Conservation (phyloP, 1,139 yeast genomes). For the Saccharomyces hybrid region DNA sequence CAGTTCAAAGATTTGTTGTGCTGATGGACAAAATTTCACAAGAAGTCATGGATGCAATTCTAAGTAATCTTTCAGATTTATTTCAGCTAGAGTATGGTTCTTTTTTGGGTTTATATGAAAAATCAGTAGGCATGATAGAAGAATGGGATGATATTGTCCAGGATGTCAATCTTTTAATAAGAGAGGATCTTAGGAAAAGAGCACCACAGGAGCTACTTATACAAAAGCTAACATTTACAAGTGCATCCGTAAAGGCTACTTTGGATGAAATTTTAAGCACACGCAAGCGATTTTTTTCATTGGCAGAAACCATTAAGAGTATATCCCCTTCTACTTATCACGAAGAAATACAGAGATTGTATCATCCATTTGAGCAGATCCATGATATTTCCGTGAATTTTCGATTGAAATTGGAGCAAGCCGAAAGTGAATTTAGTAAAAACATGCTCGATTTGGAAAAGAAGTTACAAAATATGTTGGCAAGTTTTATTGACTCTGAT, state of each 20-base stretch:
- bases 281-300: background rate
- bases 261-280: background rate
- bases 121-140: slow-evolving; percentile 10
- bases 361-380: background rate
- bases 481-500: slow-evolving; percentile 36
- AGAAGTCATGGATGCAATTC: slow-evolving; percentile 37
- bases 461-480: slow-evolving; percentile 37
- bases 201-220: background rate
- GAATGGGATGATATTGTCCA: slow-evolving; percentile 1
- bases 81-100: slow-evolving; percentile 33
- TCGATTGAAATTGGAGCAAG: slow-evolving; percentile 33
- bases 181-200: slow-evolving; percentile 1
- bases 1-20: slow-evolving; percentile 54
- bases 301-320: background rate
- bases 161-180: background rate
- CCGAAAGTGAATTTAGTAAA: slow-evolving; percentile 38
- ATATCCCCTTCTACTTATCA: background rate
- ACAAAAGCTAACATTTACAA: background rate
- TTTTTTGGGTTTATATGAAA: slow-evolving; percentile 10
- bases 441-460: slow-evolving; percentile 41
- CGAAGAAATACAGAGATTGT: background rate
- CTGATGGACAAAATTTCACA: slow-evolving; percentile 55
- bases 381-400: slow-evolving; percentile 9
- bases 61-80: slow-evolving; percentile 29
- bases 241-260: background rate